A percentile compares a stretch with the other conserved stretches of the same genome.
Conservation (phyloP, 2,329 filamentous ascomycete species). For the Chaetomiaceae sp. region DNA sequence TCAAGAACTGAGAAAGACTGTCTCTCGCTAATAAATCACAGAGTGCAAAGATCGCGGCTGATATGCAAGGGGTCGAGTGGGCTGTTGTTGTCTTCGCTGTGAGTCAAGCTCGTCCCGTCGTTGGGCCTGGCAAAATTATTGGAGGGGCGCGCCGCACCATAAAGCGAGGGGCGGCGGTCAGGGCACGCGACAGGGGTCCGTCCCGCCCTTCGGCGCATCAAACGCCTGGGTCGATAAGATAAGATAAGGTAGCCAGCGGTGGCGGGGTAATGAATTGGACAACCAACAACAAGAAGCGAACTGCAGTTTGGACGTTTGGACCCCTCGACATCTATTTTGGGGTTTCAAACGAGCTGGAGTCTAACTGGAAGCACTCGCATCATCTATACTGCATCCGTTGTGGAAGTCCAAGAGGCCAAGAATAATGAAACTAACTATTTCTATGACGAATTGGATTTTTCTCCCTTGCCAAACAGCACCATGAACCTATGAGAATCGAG, state of each 20-base stretch:
- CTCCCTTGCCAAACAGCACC: no score
- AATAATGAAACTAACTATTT: no score
- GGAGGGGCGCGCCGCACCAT: slow-evolving; percentile 17
- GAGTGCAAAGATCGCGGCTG: not conserved
- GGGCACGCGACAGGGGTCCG: slow-evolving; percentile 4
- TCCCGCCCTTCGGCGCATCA: not conserved
- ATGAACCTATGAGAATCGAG: no score
- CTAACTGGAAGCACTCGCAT: no score
- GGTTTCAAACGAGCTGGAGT: no score
- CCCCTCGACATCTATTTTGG: no score
- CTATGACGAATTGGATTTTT: no score
- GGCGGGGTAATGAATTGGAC: not conserved
- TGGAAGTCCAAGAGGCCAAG: no score
- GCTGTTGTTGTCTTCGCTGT: not conserved
- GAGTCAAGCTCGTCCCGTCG: slow-evolving; percentile 9
- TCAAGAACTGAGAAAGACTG: no score
- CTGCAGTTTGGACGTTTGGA: no score
- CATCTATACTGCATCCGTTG: no score
- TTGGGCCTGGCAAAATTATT: slow-evolving; percentile 15
- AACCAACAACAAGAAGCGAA: no score
- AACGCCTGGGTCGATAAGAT: slow-evolving; percentile 11
- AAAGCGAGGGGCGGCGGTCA: slow-evolving; percentile 1
- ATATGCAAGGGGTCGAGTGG: not conserved
- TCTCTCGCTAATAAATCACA: not conserved
- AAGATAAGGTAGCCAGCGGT: not conserved